phyloP scores from a whole-genome alignment of 106 monocot species.

The Dioscorea dumetorum region DNA sequence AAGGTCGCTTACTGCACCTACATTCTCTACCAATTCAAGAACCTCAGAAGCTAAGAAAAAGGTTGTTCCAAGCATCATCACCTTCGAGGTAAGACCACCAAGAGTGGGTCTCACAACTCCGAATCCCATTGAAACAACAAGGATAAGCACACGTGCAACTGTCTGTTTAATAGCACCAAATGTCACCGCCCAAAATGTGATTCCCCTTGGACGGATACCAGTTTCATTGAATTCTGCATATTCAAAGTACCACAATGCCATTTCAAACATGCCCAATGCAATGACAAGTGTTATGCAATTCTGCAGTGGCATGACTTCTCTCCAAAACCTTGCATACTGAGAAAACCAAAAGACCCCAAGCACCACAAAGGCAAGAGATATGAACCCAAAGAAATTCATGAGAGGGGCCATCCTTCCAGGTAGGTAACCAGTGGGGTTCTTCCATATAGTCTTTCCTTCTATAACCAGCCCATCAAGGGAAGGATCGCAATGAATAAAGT shows the following conservation, averaged over 20 bases:
- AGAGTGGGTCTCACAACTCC: slow-evolving; percentile 92
- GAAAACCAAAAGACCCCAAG: slow-evolving; percentile 86
- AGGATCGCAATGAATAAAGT: slow-evolving; percentile 72
- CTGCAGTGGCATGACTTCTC: slow-evolving; percentile 84
- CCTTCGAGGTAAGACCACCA: slow-evolving; percentile 89
- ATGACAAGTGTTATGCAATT: slow-evolving; percentile 90
- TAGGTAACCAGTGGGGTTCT: slow-evolving; percentile 88
- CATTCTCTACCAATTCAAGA: slow-evolving; percentile 95
- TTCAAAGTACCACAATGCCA: slow-evolving; percentile 92
- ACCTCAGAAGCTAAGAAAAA: slow-evolving; percentile 90
- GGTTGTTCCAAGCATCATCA: slow-evolving; percentile 80
- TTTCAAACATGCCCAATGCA: slow-evolving; percentile 90
- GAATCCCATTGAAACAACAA: slow-evolving; percentile 94
- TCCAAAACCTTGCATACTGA: slow-evolving; percentile 94
- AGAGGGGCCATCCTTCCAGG: slow-evolving; percentile 94
- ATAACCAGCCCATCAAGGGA: slow-evolving; percentile 50
- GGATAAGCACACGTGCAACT: slow-evolving; percentile 62
- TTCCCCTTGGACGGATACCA: slow-evolving; percentile 77
- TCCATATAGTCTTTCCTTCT: slow-evolving; percentile 91
- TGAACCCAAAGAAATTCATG: slow-evolving; percentile 83
- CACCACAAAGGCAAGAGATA: slow-evolving; percentile 78
- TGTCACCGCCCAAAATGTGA: slow-evolving; percentile 91
- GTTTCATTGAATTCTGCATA: slow-evolving; percentile 87
- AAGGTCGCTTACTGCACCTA: slow-evolving; percentile 78
- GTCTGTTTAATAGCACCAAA: slow-evolving; percentile 80